Conservation (phyloP, 345 rosid genomes). For the Eucalyptus polyanthemos region DNA sequence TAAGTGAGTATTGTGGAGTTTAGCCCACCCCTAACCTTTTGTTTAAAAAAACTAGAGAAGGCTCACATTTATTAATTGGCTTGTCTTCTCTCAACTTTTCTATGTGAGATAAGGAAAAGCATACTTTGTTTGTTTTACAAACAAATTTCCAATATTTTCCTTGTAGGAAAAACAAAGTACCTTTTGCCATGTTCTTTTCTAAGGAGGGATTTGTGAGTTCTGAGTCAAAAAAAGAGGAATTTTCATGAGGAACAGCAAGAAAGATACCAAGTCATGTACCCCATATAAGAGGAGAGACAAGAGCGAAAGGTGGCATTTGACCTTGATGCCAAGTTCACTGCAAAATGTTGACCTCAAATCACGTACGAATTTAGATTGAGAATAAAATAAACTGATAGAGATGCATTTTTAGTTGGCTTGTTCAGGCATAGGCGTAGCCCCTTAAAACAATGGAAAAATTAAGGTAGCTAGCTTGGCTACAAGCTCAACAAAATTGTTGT, state of each 20-base stretch:
- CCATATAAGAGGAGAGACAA: background rate
- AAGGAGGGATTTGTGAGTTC: background rate
- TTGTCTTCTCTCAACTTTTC: rapidly evolving
- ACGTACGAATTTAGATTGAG: background rate
- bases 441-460: background rate
- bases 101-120: too few relatives aligned
- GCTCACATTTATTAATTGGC: too few relatives aligned
- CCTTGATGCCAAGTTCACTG: too few relatives aligned
- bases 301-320: background rate
- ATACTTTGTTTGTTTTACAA: too few relatives aligned
- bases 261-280: background rate
- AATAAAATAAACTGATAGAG: background rate
- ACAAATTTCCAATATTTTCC: too few relatives aligned
- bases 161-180: background rate
- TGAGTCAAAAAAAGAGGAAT: background rate
- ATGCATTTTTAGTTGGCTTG: background rate
- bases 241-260: background rate
- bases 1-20: too few relatives aligned
- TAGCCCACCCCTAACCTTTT: too few relatives aligned
- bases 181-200: background rate
- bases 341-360: background rate
- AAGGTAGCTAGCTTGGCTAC: background rate
- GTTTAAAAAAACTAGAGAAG: too few relatives aligned
- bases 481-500: background rate
- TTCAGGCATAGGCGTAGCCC: background rate